Evolutionary conservation across 192 early-diverging fungal species (phyloP).

Genomic region (Paraglomus brasilianum): DNA sequence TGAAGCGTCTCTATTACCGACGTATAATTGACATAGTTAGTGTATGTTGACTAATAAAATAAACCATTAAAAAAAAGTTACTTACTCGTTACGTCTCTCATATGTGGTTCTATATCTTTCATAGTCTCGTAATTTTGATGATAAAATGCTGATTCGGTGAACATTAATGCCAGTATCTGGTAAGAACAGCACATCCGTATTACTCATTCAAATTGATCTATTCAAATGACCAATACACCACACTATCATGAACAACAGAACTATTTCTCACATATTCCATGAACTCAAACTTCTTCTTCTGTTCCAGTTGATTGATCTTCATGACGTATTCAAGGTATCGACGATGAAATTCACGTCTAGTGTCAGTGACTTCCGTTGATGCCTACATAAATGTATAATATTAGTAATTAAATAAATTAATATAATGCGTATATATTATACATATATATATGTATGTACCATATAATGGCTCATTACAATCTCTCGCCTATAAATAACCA

Average conservation of each 20-base stretch:
- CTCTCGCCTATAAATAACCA: constrained; percentile 21
- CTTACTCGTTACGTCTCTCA: constrained; percentile 70
- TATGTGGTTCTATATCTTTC: constrained; percentile 77
- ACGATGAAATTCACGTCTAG: constrained; percentile 61
- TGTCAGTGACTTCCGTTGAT: constrained; percentile 56
- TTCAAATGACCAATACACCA: not conserved
- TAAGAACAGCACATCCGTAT: constrained; percentile 29
- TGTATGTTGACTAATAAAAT: constrained; percentile 26
- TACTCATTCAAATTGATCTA: not conserved
- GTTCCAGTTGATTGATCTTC: constrained; percentile 71
- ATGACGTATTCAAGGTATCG: constrained; percentile 63
- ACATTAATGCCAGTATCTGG: constrained; percentile 76
- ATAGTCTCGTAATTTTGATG: constrained; percentile 81
- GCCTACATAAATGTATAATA: constrained; percentile 36
- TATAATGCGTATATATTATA: not conserved
- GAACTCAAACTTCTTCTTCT: constrained; percentile 75
- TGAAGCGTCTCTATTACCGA: constrained; percentile 38
- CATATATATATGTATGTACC: not conserved
- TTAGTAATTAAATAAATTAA: constrained; percentile 16
- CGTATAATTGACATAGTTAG: constrained; percentile 22
- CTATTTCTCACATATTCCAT: constrained; percentile 57
- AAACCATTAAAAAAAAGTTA: not conserved
- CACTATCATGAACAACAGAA: constrained; percentile 12
- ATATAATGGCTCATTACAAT: constrained; percentile 16
- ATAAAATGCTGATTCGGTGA: constrained; percentile 78